Percentiles rank a stretch among this genome's conserved stretches.
These are phyloP conservation scores for Chaetomidium leptoderma DNA, from an alignment of 495 filamentous ascomycete species.

Conservation along the genomic window DNA sequence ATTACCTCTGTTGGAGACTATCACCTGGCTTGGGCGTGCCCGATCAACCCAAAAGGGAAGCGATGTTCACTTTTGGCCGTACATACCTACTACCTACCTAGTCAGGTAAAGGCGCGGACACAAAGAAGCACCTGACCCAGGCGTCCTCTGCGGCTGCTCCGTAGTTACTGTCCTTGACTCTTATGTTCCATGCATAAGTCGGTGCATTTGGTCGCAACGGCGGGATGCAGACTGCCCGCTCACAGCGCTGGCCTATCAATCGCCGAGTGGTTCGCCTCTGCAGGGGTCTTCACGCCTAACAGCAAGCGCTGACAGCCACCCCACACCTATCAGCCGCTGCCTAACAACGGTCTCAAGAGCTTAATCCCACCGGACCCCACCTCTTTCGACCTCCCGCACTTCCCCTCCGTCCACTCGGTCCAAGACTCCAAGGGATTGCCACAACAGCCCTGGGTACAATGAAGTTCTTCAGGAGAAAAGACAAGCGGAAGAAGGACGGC, in stretches of 20 bases:
- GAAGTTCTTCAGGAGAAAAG: conserved; percentile 44
- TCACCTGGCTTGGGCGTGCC: too few species aligned
- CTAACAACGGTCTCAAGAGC: background rate
- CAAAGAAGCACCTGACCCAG: too few species aligned
- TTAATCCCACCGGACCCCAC: conserved; percentile 8
- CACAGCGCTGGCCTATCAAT: background rate
- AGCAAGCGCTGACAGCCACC: background rate
- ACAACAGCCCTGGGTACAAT: conserved; percentile 24
- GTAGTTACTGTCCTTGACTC: too few species aligned
- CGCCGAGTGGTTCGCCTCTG: background rate
- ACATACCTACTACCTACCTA: too few species aligned
- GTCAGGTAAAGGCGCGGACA: too few species aligned
- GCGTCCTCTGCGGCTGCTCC: too few species aligned
- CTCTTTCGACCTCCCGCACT: conserved; percentile 11
- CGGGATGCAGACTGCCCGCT: background rate
- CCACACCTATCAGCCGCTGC: background rate
- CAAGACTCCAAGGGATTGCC: conserved; percentile 10
- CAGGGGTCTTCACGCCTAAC: background rate
- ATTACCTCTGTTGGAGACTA: too few species aligned
- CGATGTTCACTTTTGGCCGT: too few species aligned
- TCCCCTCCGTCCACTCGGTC: background rate
- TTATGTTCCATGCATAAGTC: too few species aligned
- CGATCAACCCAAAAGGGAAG: too few species aligned
- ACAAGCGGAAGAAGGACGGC: conserved; percentile 29
- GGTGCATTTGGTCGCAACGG: too few species aligned